phyloP scores from a whole-genome alignment of 2,329 filamentous ascomycete species.

The Phialophora macrospora region DNA sequence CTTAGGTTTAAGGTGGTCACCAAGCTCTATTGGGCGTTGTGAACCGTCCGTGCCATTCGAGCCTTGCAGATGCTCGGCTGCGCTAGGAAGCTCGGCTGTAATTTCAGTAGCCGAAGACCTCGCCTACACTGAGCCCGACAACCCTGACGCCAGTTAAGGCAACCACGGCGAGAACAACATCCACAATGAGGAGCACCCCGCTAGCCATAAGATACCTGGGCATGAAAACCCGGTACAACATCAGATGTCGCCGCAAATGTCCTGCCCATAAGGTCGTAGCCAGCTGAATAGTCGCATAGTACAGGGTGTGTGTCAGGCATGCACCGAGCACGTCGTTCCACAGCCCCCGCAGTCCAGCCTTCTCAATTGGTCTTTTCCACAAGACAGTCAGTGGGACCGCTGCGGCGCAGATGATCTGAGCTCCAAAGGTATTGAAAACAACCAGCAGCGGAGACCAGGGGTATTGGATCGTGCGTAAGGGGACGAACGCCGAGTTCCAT shows the following conservation, averaged over 20 bases:
- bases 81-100: neutral
- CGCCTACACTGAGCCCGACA: conserved; percentile 77
- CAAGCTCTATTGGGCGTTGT: neutral
- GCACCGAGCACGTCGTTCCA: conserved; percentile 66
- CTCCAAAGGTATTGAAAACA: conserved; percentile 82
- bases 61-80: conserved; percentile 1
- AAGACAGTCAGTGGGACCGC: conserved; percentile 80
- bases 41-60: neutral
- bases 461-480: conserved; percentile 72
- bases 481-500: conserved; percentile 95
- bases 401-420: conserved; percentile 80
- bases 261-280: conserved; percentile 91
- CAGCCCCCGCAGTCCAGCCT: conserved; percentile 58
- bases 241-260: conserved; percentile 84
- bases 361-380: conserved; percentile 86
- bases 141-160: conserved; percentile 75
- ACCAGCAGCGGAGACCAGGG: conserved; percentile 87
- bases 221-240: conserved; percentile 93
- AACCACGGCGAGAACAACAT: conserved; percentile 71
- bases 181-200: conserved; percentile 72
- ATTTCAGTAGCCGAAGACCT: conserved; percentile 80
- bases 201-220: conserved; percentile 88
- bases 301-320: conserved; percentile 75
- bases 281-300: conserved; percentile 80
- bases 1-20: neutral